Base-by-base conservation (phyloP, 441 rosid species). In the Mallotus repandus region DNA sequence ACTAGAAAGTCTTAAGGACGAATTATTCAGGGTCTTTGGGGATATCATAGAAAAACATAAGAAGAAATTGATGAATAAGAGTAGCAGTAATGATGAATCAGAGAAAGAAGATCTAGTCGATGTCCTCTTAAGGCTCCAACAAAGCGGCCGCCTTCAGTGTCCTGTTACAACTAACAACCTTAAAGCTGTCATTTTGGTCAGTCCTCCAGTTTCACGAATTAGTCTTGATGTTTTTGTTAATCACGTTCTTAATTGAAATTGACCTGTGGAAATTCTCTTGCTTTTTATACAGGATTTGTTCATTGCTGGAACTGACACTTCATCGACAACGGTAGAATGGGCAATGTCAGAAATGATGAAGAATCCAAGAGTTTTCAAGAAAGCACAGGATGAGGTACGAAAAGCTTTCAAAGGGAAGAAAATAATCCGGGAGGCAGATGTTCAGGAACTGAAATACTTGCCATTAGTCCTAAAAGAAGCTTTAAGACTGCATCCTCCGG, bases 301-400 rank as follows among this genome's bases (percentile, higher is more conserved):
- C 66, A 43, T 78, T 1, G 91, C 86, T 0, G 93, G 29, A 25
- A 25, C 29, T 25, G 29, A 25, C 29, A 25, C 29, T 25, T 25
- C 29, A 25, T 25, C 29, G 89, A 7, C 84, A 89, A 0, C 81
- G 7, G 83, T 87, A 63, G 91, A 89, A 49, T 89, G 91, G 91
- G 77, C 89, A 6, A 74, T 89, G 12, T 78, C 88, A 0, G 86
- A 87, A 76, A 82, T 87, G 82, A 21, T 89, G 73, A 79, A 71
- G 16, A 84, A 80, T 53, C 86, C 86, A 1, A 76, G 70, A 60
- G 81, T 87, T 21, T 50, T 89, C 9, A 79, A 68, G 54, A 68
- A 76, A 29, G 91, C 87, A 38, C 89, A 89, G 0, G 84, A 64
- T 0, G 89, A 89, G 74, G 85, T 84, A 83, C 84, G 87, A 18